Evolutionary conservation across 1,139 yeast genomes (phyloP).

Genomic region (Yamadazyma siamensis): DNA sequence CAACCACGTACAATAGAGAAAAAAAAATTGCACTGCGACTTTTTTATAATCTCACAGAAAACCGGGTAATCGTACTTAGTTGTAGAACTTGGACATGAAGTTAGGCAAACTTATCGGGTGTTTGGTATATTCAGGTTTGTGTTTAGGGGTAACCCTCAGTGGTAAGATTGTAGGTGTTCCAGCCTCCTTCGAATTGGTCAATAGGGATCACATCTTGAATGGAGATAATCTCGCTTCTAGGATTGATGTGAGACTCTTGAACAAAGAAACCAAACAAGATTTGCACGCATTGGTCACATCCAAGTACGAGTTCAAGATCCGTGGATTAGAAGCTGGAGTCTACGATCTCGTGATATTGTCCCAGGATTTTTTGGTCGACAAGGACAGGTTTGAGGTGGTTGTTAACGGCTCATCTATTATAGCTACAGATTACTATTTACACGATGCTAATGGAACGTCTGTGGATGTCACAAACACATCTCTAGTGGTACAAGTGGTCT

Average conservation of each 20-base stretch:
- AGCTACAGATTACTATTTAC: slow-evolving; percentile 24
- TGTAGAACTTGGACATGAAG: too few species aligned
- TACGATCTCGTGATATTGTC: slow-evolving; percentile 34
- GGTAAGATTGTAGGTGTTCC: slow-evolving; percentile 21
- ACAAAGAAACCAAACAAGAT: not conserved
- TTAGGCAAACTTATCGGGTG: not conserved
- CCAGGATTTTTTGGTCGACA: slow-evolving; percentile 32
- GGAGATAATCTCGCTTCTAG: slow-evolving; percentile 37
- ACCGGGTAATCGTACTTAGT: slow-evolving; percentile 3
- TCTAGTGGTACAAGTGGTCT: slow-evolving; percentile 20
- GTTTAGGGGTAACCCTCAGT: not conserved
- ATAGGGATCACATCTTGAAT: slow-evolving; percentile 24
- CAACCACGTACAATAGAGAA: slow-evolving; percentile 47
- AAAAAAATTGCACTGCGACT: slow-evolving; percentile 6
- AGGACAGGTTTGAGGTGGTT: slow-evolving; percentile 24
- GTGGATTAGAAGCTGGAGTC: slow-evolving; percentile 25
- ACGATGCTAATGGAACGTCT: slow-evolving; percentile 14
- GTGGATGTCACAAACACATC: slow-evolving; percentile 18
- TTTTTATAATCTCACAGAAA: slow-evolving; percentile 7
- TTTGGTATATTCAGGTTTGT: not conserved
- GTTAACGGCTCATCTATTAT: slow-evolving; percentile 19
- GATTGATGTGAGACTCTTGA: slow-evolving; percentile 25
- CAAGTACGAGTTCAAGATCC: slow-evolving; percentile 24
- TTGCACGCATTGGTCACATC: slow-evolving; percentile 20
- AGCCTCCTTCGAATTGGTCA: slow-evolving; percentile 6